These are phyloP conservation scores for Phialophora macrospora DNA, from an alignment of 2,329 filamentous ascomycete genomes.

Conservation along the genomic window DNA sequence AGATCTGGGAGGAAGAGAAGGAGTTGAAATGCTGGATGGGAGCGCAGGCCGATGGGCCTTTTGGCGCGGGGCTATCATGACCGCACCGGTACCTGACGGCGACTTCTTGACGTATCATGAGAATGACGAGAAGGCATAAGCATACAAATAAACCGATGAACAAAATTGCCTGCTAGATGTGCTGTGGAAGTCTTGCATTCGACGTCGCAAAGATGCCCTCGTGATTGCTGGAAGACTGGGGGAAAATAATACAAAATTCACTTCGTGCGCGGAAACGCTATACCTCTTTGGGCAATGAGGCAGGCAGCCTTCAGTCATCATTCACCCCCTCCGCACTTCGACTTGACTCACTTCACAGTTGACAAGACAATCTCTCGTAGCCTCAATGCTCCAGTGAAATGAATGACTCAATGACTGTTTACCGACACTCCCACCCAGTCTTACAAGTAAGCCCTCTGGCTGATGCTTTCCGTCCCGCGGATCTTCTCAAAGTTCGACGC, in stretches of 20 bases:
- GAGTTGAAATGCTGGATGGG: conserved; percentile 29
- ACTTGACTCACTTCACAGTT: conserved; percentile 2
- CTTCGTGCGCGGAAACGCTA: conserved; percentile 31
- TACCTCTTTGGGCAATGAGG: conserved; percentile 15
- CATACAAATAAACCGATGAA: not conserved
- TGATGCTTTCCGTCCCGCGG: conserved; percentile 36
- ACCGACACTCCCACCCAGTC: not conserved
- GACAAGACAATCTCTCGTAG: not conserved
- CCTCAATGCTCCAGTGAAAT: not conserved
- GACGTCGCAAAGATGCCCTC: not conserved
- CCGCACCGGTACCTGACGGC: conserved; percentile 14
- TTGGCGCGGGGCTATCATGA: conserved; percentile 35
- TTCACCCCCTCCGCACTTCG: not conserved
- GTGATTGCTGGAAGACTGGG: not conserved
- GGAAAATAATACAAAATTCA: conserved; percentile 30
- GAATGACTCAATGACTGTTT: not conserved
- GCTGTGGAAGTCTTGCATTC: not conserved
- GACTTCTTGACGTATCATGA: conserved; percentile 19
- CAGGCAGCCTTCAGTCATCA: conserved; percentile 5
- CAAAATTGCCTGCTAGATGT: not conserved
- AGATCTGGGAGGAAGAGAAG: conserved; percentile 25
- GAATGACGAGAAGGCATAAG: not conserved
- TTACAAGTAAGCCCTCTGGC: conserved; percentile 36
- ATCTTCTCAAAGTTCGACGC: conserved; percentile 35
- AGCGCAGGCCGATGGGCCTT: conserved; percentile 32